phyloP scores from a whole-genome alignment of 2,329 filamentous ascomycete species.

The Aureobasidium melanogenum region DNA sequence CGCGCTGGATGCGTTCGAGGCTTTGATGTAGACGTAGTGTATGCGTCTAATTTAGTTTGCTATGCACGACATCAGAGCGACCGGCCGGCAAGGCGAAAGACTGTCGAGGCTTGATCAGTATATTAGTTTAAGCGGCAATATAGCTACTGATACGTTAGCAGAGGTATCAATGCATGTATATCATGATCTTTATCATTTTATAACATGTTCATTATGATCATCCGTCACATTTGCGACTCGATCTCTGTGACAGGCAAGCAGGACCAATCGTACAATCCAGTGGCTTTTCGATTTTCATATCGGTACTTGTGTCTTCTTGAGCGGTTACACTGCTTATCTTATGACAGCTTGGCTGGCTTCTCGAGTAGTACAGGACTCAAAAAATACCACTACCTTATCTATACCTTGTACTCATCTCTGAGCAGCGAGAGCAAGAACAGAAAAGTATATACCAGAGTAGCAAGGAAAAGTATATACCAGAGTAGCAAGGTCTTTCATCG shows the following conservation, averaged over 20 bases:
- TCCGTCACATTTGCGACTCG: background rate
- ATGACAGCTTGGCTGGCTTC: background rate
- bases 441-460: too few species aligned
- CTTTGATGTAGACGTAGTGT: slow-evolving; percentile 4
- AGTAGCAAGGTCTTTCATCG: background rate
- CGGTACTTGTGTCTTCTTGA: background rate
- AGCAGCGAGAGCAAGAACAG: background rate
- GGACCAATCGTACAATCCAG: background rate
- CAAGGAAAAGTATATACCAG: too few species aligned
- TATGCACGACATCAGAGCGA: background rate
- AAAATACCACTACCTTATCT: background rate
- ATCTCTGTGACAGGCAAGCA: background rate
- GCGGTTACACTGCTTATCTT: background rate
- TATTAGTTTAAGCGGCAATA: background rate
- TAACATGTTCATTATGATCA: background rate
- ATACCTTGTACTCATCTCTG: background rate
- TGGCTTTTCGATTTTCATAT: background rate
- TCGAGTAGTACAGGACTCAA: background rate
- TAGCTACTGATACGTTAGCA: background rate
- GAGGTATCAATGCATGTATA: background rate
- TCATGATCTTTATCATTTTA: background rate
- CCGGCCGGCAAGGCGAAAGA: background rate
- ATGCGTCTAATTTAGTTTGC: background rate
- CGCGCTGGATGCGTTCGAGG: slow-evolving; percentile 20
- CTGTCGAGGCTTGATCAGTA: background rate